Evolutionary conservation across 495 filamentous ascomycete genomes (phyloP).

Genomic region (Penicillium malachiteum): DNA sequence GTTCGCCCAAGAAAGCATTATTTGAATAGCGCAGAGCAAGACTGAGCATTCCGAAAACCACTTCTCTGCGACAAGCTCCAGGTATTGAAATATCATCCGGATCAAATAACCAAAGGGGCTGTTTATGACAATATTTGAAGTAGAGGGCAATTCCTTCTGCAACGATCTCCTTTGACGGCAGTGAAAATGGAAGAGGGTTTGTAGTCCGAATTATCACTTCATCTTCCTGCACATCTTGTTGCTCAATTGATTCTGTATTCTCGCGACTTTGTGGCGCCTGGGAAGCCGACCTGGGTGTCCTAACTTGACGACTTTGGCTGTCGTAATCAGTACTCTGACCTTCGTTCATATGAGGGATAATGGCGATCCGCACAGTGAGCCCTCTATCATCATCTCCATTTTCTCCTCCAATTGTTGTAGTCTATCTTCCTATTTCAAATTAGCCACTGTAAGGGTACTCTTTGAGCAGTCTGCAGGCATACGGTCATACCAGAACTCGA

Average conservation of each 20-base stretch:
- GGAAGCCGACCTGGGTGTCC: conserved; percentile 8
- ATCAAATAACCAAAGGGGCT: conserved; percentile 46
- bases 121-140: conserved; percentile 44
- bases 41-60: conserved; percentile 38
- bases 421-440: conserved; percentile 33
- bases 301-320: conserved; percentile 14
- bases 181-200: conserved; percentile 16
- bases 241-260: conserved; percentile 3
- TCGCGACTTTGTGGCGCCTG: conserved; percentile 6
- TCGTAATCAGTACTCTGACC: conserved; percentile 13
- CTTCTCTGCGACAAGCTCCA: conserved; percentile 29
- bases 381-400: conserved; percentile 39
- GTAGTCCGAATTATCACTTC: conserved; percentile 11
- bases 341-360: background rate
- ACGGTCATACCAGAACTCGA: conserved; percentile 19
- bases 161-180: conserved; percentile 25
- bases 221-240: conserved; percentile 1
- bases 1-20: conserved; percentile 13
- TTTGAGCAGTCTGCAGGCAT: background rate
- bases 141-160: conserved; percentile 34
- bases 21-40: conserved; percentile 36
- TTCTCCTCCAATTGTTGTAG: conserved; percentile 43
- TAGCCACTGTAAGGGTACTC: conserved; percentile 9
- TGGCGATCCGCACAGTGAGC: conserved; percentile 21
- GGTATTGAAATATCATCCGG: conserved; percentile 30